Conservation (phyloP, 2,329 filamentous ascomycete genomes). For the Ascochyta pisi region DNA sequence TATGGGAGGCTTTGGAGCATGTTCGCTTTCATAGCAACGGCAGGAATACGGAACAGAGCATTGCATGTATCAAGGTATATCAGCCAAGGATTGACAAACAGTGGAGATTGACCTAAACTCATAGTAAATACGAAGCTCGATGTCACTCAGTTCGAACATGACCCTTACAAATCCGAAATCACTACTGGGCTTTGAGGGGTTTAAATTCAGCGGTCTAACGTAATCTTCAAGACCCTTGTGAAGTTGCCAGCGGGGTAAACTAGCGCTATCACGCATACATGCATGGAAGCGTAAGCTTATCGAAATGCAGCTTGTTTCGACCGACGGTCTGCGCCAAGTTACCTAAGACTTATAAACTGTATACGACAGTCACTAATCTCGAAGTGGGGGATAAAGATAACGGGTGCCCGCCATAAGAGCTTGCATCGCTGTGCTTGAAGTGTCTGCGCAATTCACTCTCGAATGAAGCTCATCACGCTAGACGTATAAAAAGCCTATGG, state of each 20-base stretch:
- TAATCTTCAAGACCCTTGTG: background rate
- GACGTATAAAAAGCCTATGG: background rate
- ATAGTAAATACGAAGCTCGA: no score
- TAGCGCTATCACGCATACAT: background rate
- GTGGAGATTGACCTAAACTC: no score
- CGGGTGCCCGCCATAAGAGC: constrained; percentile 28
- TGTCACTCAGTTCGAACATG: no score
- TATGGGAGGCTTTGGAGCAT: no score
- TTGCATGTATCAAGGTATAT: no score
- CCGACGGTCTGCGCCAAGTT: constrained; percentile 23
- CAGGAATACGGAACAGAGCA: no score
- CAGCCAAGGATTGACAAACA: no score
- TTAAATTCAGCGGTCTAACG: background rate
- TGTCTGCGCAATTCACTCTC: constrained; percentile 3
- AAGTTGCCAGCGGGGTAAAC: constrained; percentile 6
- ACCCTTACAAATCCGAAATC: no score
- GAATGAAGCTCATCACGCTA: background rate
- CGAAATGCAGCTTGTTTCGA: constrained; percentile 2
- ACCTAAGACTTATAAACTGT: constrained; percentile 42
- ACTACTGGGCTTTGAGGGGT: no score
- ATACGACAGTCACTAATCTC: constrained; percentile 39
- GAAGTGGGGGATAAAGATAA: constrained; percentile 25
- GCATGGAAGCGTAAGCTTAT: background rate
- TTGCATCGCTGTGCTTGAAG: constrained; percentile 19
- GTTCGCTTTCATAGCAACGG: no score